phyloP scores from a whole-genome alignment of 2,329 filamentous ascomycete species.

The Plectosphaerella cucumerina region DNA sequence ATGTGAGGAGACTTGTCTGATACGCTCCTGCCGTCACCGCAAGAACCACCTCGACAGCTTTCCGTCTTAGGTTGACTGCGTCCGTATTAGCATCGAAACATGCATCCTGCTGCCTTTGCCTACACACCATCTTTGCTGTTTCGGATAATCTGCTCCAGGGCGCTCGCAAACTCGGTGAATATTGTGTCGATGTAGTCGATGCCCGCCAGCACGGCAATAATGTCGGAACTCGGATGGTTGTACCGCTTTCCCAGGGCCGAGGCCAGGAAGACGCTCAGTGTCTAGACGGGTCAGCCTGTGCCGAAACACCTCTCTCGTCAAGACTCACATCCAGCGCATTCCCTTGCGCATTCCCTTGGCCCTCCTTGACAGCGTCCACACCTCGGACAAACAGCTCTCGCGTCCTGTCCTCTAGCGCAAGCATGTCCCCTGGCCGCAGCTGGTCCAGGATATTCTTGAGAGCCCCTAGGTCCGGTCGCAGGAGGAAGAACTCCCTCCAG shows the following conservation, averaged over 20 bases:
- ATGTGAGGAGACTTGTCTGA: slow-evolving; percentile 88
- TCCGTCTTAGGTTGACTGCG: slow-evolving; percentile 68
- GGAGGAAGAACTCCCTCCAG: slow-evolving; percentile 93
- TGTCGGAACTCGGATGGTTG: slow-evolving; percentile 90
- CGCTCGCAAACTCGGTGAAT: slow-evolving; percentile 83
- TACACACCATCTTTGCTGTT: slow-evolving; percentile 66
- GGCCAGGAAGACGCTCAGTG: slow-evolving; percentile 81
- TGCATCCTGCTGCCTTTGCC: background rate
- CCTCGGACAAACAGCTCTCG: slow-evolving; percentile 74
- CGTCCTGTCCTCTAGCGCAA: slow-evolving; percentile 73
- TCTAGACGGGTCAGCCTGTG: slow-evolving; percentile 46
- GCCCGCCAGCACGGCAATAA: slow-evolving; percentile 85
- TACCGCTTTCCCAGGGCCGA: slow-evolving; percentile 84
- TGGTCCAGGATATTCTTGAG: slow-evolving; percentile 65
- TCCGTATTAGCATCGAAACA: slow-evolving; percentile 18
- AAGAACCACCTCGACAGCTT: slow-evolving; percentile 76
- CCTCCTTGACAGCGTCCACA: slow-evolving; percentile 62
- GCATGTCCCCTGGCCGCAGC: slow-evolving; percentile 69
- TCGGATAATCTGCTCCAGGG: slow-evolving; percentile 78
- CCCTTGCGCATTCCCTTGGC: slow-evolving; percentile 58
- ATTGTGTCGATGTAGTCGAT: slow-evolving; percentile 82
- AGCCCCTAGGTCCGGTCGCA: slow-evolving; percentile 70
- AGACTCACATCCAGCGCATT: slow-evolving; percentile 79
- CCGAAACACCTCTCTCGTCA: background rate
- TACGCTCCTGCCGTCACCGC: slow-evolving; percentile 91